phyloP scores from a whole-genome alignment of 2,329 filamentous ascomycete genomes.

The Neonectria faginata region DNA sequence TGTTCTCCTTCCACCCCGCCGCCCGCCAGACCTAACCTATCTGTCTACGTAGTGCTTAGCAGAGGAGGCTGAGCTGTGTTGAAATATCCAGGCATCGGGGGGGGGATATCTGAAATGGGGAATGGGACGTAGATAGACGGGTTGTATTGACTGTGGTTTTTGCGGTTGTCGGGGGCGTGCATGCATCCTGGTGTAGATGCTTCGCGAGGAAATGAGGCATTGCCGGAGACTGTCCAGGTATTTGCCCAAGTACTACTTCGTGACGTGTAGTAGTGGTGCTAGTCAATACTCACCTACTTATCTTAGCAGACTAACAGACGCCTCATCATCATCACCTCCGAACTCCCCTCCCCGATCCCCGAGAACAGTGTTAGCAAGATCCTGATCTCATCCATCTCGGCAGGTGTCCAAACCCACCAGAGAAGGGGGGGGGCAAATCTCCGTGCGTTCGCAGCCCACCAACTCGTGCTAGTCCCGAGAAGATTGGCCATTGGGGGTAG shows the following conservation, averaged over 20 bases:
- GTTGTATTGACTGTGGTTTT: not conserved
- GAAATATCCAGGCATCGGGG: not conserved
- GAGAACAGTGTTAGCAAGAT: slow-evolving; percentile 12
- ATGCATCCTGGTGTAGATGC: not conserved
- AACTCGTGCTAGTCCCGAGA: too few relatives aligned
- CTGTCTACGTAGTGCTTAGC: not conserved
- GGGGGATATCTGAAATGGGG: not conserved
- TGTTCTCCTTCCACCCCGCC: slow-evolving; percentile 6
- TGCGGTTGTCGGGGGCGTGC: not conserved
- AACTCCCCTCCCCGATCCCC: not conserved
- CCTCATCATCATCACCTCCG: not conserved
- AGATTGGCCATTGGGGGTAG: not conserved
- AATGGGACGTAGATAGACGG: not conserved
- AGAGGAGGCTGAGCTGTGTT: not conserved
- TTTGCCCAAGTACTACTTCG: not conserved
- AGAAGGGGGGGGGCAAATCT: not conserved
- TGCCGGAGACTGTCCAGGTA: not conserved
- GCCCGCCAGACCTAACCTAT: not conserved
- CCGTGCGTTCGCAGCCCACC: not conserved
- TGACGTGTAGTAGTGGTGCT: not conserved
- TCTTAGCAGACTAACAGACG: not conserved
- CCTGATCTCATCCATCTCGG: slow-evolving; percentile 7
- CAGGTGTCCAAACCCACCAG: not conserved
- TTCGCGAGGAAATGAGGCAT: slow-evolving; percentile 3
- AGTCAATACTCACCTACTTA: too few relatives aligned